These are phyloP conservation scores for Chaetomium olivaceum DNA, from an alignment of 2,329 filamentous ascomycete species.

Conservation along the genomic window DNA sequence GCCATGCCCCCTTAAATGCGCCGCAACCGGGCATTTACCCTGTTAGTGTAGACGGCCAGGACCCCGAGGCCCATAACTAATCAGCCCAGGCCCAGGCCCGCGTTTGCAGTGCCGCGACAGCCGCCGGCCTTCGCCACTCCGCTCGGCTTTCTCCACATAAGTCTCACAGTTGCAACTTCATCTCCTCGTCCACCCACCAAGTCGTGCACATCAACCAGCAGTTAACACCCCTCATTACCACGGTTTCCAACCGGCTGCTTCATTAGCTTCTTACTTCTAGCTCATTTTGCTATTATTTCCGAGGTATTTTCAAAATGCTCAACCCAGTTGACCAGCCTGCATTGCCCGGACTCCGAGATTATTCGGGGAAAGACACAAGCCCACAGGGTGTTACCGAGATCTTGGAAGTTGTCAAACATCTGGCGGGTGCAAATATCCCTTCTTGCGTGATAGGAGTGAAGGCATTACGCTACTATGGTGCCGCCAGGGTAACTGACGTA, in stretches of 20 bases:
- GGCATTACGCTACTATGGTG: constrained; percentile 4
- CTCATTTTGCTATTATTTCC: not conserved
- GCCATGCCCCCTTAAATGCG: no score
- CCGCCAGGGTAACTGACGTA: constrained; percentile 9
- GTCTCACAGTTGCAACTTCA: not conserved
- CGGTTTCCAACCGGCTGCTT: no score
- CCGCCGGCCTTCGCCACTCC: not conserved
- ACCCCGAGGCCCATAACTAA: not conserved
- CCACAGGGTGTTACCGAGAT: not conserved
- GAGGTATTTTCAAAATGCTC: not conserved
- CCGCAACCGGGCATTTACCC: no score
- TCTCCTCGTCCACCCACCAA: not conserved
- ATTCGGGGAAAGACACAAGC: not conserved
- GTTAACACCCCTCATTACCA: not conserved
- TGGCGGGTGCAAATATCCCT: not conserved
- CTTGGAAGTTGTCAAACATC: not conserved
- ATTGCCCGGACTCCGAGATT: not conserved
- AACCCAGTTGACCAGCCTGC: not conserved
- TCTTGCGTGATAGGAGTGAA: constrained; percentile 13
- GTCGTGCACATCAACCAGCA: not conserved
- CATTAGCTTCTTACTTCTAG: not conserved
- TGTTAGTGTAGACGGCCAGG: no score
- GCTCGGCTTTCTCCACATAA: not conserved
- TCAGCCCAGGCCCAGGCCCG: no score
- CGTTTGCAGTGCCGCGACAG: not conserved